A percentile compares a stretch with the other conserved stretches of the same genome.
phyloP scores from a whole-genome alignment of 129 eudicot species.

The Pulicaria dysenterica region DNA sequence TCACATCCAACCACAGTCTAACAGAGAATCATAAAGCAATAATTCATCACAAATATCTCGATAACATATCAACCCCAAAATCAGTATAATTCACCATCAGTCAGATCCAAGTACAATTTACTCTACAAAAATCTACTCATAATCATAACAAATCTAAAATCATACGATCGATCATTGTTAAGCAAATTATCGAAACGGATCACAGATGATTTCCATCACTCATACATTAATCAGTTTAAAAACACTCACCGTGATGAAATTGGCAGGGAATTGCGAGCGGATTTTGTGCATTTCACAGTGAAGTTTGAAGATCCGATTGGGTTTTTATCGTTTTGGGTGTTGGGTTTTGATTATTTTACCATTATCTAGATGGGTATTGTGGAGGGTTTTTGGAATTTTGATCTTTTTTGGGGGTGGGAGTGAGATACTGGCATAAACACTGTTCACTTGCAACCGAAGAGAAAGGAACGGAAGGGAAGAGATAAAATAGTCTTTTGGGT shows the following conservation, averaged over 20 bases:
- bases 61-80: background rate
- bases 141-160: constrained; percentile 5
- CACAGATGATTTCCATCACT: background rate
- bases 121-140: constrained; percentile 9
- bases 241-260: constrained; percentile 32
- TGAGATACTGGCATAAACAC: constrained; percentile 5
- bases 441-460: constrained; percentile 1
- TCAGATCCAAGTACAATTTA: constrained; percentile 38
- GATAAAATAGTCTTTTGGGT: constrained; percentile 17
- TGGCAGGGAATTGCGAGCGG: constrained; percentile 26
- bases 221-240: background rate
- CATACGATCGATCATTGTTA: background rate
- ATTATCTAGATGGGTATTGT: constrained; percentile 12
- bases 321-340: constrained; percentile 28
- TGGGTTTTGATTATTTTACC: background rate
- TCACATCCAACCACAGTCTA: constrained; percentile 5
- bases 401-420: constrained; percentile 10
- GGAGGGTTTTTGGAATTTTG: constrained; percentile 24
- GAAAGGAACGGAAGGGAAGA: background rate
- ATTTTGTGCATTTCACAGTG: constrained; percentile 29
- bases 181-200: constrained; percentile 12
- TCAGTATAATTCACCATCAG: constrained; percentile 19
- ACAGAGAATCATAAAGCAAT: constrained; percentile 5
- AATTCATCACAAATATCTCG: background rate
- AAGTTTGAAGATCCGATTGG: constrained; percentile 32